Percentiles rank a stretch among this genome's conserved stretches.
These are phyloP conservation scores for Hemileccinum impolitum DNA, from an alignment of 768 basidiomycete genomes.

Conservation along the genomic window DNA sequence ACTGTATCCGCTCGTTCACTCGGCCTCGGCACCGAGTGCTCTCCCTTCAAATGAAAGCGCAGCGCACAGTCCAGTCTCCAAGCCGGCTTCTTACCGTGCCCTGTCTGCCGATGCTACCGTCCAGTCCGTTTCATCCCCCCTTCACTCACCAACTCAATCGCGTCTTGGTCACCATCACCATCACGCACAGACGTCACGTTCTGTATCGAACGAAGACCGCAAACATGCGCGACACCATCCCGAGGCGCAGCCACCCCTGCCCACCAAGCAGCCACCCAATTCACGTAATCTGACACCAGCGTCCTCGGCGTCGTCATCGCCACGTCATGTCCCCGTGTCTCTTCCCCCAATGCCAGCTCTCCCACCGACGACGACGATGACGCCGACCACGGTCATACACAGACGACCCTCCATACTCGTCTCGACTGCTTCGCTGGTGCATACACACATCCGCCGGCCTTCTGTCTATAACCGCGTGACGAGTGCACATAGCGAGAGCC, in stretches of 20 bases:
- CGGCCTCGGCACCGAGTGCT: conserved; percentile 41
- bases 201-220: conserved; percentile 18
- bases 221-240: conserved; percentile 19
- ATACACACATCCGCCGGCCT: conserved; percentile 31
- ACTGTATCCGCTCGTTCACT: conserved; percentile 33
- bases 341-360: conserved; percentile 32
- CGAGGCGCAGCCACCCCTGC: conserved; percentile 14
- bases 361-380: conserved; percentile 37
- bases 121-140: conserved; percentile 9
- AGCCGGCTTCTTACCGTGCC: conserved; percentile 23
- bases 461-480: conserved; percentile 41
- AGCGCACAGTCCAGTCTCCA: conserved; percentile 12
- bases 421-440: conserved; percentile 33
- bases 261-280: conserved; percentile 31
- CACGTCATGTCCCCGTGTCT: conserved; percentile 37
- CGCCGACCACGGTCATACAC: conserved; percentile 42
- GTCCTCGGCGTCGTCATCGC: conserved; percentile 59
- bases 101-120: conserved; percentile 25
- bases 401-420: conserved; percentile 40
- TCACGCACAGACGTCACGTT: conserved; percentile 10
- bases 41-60: conserved; percentile 27
- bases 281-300: conserved; percentile 52
- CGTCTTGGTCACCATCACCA: conserved; percentile 11
- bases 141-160: conserved; percentile 24
- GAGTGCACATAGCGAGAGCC: conserved; percentile 30